Evolutionary conservation across 1,139 yeast species (phyloP), one percentile per base, ranked within the genome.

Genomic region (Protomyces gravidus): DNA sequence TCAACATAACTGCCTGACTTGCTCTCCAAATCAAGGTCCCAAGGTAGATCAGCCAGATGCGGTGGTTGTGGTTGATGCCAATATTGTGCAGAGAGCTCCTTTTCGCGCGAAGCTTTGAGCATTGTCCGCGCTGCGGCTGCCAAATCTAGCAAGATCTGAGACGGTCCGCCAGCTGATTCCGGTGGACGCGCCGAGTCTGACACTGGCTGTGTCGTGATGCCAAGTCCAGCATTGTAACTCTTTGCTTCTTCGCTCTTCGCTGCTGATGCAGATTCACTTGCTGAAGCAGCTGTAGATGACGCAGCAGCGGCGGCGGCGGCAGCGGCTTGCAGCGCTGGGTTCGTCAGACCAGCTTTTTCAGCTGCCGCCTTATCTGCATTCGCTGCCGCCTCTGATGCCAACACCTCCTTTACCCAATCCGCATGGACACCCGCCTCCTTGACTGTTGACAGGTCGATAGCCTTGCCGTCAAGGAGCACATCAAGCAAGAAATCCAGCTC

Each of bases 401-500:
- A n/a, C 11, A 36, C 42, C 3, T 36, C 21, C 42, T 36, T 36
- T 19, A 36, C 42, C 42, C 42, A 36, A 15, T 36, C 42, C 23
- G 42, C 42, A 36, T 36, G 42, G 17, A 11, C 17, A 13, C 42
- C 42, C 11, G 42, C 42, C 5, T n/a, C 21, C 23, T 36, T 36
- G 42, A 36, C 17, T 9, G 9, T 23, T 5, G 21, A 9, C 21
- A 36, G 11, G 23, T 36, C 42, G 11, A 36, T 23, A 2, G 21
- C 42, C 17, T 36, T 36, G 42, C 42, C 42, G 7, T 53, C 58
- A 2, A 27, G 26, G 2, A 53, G 47, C 15, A 46, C 25, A 36
- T 53, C 58, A 13, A 53, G 51, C 26, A 53, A 49, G 27, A 46
- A 32, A 39, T 53, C 58, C 27, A 45, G 47, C 15, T 53, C 58